Base-by-base conservation (phyloP, 768 basidiomycete species). In the Kwoniella europaea region DNA sequence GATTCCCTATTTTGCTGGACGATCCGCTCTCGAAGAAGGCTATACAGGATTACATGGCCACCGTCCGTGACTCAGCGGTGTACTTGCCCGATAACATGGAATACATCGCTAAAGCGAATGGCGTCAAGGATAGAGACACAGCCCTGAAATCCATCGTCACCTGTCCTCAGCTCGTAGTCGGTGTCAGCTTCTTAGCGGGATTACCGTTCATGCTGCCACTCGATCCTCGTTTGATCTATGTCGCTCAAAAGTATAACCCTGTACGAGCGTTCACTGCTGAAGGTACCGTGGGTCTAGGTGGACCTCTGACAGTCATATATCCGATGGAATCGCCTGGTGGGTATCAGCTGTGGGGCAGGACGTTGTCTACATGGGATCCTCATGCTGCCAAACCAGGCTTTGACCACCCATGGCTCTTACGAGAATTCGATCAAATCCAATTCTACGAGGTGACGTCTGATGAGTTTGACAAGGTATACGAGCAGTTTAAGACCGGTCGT, bases 231-330 rank as follows among this genome's bases (percentile, higher is more conserved):
- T 79, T 91, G 0, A 68, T 76, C 10, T 78, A 76, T 53, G 86
- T 89, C 5, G 89, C 88, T 0, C 90, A 91, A 69, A 91, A 91
- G 80, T 90, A 91, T 88, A 91, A 91, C 66, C 90, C 90, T 0
- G 90, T 89, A 0, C 84, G 90, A 9, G 89, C 89, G 0, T 89
- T 85, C 69, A 91, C 90, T 0, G 88, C 90, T 0, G 77, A 90
- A 87, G 90, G 90, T 12, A 89, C 90, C 0, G 86, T 91, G n/a
- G 90, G 90, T 0, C 88, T 90, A 22, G 90, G 90, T 1, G 90
- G 90, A 0, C 86, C 88, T 0, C 87, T 90, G 3, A 86, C 88
- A 4, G 90, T 89, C 0, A 90, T 74, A 20, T 74, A 76, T 54
- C 76, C 78, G 1, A 69, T 79, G 63, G 78, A 74, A 12, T 67